Percentiles rank a stretch among this genome's conserved stretches.
phyloP scores from a whole-genome alignment of 176 grass and related monocot genomes.

The Melocanna baccifera region DNA sequence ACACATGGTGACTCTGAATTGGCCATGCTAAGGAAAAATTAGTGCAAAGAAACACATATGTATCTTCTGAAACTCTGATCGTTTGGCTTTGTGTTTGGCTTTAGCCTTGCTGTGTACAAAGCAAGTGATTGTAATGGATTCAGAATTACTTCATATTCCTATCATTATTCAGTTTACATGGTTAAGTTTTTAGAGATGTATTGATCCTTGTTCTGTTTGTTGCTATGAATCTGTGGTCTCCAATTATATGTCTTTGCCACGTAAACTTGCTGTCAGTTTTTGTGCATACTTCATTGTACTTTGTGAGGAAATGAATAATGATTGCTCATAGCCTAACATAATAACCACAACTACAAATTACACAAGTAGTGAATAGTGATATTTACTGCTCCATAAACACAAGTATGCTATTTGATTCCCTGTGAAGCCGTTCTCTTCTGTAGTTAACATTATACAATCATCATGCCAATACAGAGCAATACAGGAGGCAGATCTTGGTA shows the following conservation, averaged over 20 bases:
- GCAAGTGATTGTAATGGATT: constrained; percentile 49
- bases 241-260: background rate
- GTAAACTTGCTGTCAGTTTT: background rate
- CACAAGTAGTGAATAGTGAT: background rate
- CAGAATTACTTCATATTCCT: background rate
- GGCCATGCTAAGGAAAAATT: constrained; percentile 50
- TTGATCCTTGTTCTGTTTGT: background rate
- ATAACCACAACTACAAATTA: background rate
- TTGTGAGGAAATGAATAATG: background rate
- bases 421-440: background rate
- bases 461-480: constrained; percentile 9
- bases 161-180: constrained; percentile 16
- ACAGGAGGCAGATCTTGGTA: constrained; percentile 23
- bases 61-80: constrained; percentile 11
- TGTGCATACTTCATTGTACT: background rate
- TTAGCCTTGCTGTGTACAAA: constrained; percentile 38
- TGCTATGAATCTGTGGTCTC: background rate
- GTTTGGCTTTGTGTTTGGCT: constrained; percentile 17
- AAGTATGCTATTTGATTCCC: background rate
- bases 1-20: constrained; percentile 41
- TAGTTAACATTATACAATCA: background rate
- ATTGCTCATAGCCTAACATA: background rate
- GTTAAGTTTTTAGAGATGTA: background rate
- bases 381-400: background rate
- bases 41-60: constrained; percentile 20